Conservation (phyloP, 768 basidiomycete genomes). For the Russula olivacea region DNA sequence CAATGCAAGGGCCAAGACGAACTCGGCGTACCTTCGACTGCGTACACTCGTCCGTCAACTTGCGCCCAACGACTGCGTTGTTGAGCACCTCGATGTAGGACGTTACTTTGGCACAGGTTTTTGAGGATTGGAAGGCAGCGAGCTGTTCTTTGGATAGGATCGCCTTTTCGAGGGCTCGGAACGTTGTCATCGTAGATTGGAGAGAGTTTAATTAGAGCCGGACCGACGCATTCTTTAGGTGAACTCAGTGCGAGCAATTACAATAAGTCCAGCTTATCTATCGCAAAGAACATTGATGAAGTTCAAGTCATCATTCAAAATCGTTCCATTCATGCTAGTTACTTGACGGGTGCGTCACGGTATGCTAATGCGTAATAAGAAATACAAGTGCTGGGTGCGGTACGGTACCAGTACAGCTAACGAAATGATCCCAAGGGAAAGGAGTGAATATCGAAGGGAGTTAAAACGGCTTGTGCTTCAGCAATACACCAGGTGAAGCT, state of each 20-base stretch:
- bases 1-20: neutral
- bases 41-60: constrained; percentile 58
- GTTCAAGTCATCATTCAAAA: constrained; percentile 12
- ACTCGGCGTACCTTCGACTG: constrained; percentile 51
- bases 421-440: neutral
- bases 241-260: too few relatives aligned
- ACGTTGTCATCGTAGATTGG: constrained; percentile 32
- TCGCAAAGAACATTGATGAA: neutral
- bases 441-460: constrained; percentile 17
- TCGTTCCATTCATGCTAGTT: constrained; percentile 12
- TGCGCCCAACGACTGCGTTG: constrained; percentile 64
- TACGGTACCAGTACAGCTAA: constrained; percentile 8
- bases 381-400: constrained; percentile 7
- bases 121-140: constrained; percentile 69
- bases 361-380: constrained; percentile 5
- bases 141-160: constrained; percentile 78
- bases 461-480: neutral
- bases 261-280: neutral
- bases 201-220: neutral
- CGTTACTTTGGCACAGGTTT: constrained; percentile 62
- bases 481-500: constrained; percentile 14
- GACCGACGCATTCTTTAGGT: too few relatives aligned
- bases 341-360: neutral
- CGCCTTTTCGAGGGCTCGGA: constrained; percentile 54
- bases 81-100: constrained; percentile 72